phyloP scores from a whole-genome alignment of 2,329 filamentous ascomycete genomes.

The Hymenoscyphus fructigenus region DNA sequence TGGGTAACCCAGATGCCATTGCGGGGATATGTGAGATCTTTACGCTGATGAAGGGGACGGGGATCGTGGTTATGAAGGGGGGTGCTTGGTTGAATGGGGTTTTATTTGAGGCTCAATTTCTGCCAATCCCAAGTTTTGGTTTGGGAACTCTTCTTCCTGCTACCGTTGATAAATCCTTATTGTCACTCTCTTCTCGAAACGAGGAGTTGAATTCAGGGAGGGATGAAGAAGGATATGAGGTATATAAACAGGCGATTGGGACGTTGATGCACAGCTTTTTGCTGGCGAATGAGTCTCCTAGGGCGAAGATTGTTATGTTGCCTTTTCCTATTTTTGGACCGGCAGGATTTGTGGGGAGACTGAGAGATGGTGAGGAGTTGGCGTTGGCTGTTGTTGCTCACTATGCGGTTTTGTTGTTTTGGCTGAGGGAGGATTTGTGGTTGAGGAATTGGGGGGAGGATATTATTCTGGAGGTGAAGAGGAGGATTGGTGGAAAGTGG shows the following conservation, averaged over 20 bases:
- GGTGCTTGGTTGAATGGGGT: constrained; percentile 8
- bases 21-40: constrained; percentile 11
- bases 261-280: constrained; percentile 10
- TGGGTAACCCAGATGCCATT: not conserved
- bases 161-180: constrained; percentile 2
- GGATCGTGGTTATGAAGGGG: constrained; percentile 8
- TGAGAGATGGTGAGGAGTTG: constrained; percentile 11
- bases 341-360: constrained; percentile 11
- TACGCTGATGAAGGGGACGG: constrained; percentile 10
- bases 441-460: constrained; percentile 17
- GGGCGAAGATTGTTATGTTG: constrained; percentile 8
- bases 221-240: not conserved
- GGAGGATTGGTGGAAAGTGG: constrained; percentile 10
- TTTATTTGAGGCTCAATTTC: not conserved
- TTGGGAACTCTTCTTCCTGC: not conserved
- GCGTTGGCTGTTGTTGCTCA: constrained; percentile 20
- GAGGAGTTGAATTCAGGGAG: not conserved
- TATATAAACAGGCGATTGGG: constrained; percentile 4
- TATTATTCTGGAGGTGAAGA: constrained; percentile 17
- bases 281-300: constrained; percentile 6
- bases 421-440: constrained; percentile 17
- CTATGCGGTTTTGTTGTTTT: constrained; percentile 19
- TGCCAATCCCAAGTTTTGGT: not conserved
- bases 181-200: constrained; percentile 4
- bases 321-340: constrained; percentile 13